Conservation (phyloP, 148 eudicot genomes). For the Rhododendron ovatum region DNA sequence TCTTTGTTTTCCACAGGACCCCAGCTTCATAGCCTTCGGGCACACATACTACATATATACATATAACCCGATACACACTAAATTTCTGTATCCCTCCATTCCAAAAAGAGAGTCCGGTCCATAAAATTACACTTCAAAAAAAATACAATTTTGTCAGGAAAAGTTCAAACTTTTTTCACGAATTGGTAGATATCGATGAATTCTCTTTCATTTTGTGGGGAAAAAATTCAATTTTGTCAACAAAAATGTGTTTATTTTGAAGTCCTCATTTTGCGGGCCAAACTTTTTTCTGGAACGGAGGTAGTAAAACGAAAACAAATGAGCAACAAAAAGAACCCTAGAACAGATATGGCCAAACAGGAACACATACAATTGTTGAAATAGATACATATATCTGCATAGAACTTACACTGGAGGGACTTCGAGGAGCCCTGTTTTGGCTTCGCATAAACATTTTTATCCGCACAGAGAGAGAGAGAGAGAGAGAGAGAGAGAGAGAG, state of each 20-base stretch:
- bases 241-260: not conserved
- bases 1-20: not conserved
- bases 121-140: not conserved
- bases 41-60: not conserved
- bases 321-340: not conserved
- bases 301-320: not conserved
- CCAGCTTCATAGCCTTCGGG: not conserved
- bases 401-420: slow-evolving; percentile 30
- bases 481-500: not conserved
- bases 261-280: not conserved
- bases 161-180: not conserved
- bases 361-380: not conserved
- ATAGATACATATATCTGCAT: not conserved
- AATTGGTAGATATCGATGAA: not conserved
- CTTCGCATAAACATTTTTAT: slow-evolving; percentile 36
- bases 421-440: slow-evolving; percentile 45
- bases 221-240: not conserved
- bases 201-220: not conserved
- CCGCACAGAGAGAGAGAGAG: not conserved
- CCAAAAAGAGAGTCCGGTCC: not conserved
- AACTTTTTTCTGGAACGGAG: not conserved
- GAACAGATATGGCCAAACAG: not conserved
- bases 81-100: not conserved
- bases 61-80: not conserved
- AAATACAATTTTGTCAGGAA: no score